Percentiles rank a stretch among this genome's conserved stretches.
Evolutionary conservation across 441 rosid species (phyloP).

Genomic region (Pelargonium citronellum): DNA sequence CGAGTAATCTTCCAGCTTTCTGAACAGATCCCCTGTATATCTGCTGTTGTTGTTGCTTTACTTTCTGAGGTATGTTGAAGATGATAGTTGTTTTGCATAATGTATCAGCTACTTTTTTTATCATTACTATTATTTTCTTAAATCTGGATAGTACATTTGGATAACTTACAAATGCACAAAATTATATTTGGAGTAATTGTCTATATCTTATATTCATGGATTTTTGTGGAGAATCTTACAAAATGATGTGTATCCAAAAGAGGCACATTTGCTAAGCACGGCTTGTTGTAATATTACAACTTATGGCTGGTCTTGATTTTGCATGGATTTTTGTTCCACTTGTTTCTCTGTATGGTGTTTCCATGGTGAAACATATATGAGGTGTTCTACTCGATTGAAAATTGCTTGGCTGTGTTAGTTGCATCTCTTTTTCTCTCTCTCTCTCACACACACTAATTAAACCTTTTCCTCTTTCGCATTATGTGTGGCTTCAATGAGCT

Average conservation of each 20-base stretch:
- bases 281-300: too few relatives aligned
- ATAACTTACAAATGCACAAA: not conserved
- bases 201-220: not conserved
- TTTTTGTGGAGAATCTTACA: not conserved
- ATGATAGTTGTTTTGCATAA: not conserved
- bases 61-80: conserved; percentile 69
- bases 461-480: not conserved
- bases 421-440: not conserved
- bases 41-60: conserved; percentile 89
- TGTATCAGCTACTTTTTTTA: not conserved
- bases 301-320: not conserved
- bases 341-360: not conserved
- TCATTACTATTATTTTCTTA: not conserved
- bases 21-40: conserved; percentile 95
- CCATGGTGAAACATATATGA: not conserved
- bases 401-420: not conserved
- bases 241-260: not conserved
- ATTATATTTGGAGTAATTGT: not conserved
- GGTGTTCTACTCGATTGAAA: not conserved
- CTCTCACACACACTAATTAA: not conserved
- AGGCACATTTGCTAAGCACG: too few relatives aligned
- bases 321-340: not conserved
- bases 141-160: not conserved
- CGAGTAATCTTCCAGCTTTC: conserved; percentile 94
- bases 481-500: not conserved